Evolutionary conservation across 306 rosid genomes (phyloP).

Genomic region (Cucumis sativus): DNA sequence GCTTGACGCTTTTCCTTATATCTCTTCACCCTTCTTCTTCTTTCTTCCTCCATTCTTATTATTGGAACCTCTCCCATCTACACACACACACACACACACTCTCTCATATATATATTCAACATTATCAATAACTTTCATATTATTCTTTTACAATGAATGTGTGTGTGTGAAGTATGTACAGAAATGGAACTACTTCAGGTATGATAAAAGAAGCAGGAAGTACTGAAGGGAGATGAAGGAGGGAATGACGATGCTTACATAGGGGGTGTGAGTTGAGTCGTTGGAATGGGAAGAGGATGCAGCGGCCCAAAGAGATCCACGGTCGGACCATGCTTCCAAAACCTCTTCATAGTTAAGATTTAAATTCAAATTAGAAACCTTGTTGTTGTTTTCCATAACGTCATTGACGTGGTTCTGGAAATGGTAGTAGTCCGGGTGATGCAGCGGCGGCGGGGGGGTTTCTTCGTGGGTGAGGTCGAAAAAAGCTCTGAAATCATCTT

Average conservation of each 20-base stretch:
- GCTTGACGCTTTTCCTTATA: neutral
- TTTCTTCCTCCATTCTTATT: slow-evolving; percentile 38
- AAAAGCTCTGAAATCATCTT: neutral
- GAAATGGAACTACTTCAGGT: too few species aligned
- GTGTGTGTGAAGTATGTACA: too few species aligned
- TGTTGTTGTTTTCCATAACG: neutral
- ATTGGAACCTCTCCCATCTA: slow-evolving; percentile 72
- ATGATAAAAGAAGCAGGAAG: too few species aligned
- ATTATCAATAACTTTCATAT: too few species aligned
- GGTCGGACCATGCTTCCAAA: neutral
- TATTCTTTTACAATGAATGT: too few species aligned
- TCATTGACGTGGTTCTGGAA: neutral
- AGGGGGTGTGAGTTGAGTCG: neutral
- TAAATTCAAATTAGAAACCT: neutral
- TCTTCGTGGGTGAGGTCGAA: neutral
- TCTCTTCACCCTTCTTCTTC: neutral
- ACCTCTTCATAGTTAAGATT: neutral
- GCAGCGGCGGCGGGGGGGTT: neutral
- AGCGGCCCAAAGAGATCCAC: neutral
- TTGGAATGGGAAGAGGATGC: neutral
- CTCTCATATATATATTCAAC: too few species aligned
- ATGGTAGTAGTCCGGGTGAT: neutral
- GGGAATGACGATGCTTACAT: neutral
- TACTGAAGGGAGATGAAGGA: too few species aligned
- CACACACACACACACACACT: too few species aligned